A percentile compares a stretch with the other conserved stretches of the same genome.
phyloP scores from a whole-genome alignment of 306 rosid species.

The Psophocarpus tetragonolobus region DNA sequence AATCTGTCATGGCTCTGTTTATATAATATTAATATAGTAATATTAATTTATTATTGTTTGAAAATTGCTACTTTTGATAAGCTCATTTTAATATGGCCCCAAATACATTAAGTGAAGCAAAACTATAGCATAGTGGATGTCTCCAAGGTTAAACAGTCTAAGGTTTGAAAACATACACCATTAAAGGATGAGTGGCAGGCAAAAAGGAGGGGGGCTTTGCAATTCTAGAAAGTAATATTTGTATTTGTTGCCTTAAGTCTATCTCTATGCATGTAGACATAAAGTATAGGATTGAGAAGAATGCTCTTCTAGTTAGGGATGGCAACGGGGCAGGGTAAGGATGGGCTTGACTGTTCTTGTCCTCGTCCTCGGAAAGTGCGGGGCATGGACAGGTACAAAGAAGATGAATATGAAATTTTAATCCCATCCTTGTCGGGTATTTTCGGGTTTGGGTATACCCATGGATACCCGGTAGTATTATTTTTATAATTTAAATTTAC shows the following conservation, averaged over 20 bases:
- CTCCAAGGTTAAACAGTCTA: not conserved
- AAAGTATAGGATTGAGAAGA: not conserved
- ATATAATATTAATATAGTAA: not conserved
- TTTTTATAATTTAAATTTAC: no score
- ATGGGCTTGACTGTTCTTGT: no score
- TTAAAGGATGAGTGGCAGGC: not conserved
- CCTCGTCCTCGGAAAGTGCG: no score
- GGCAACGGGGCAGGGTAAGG: no score
- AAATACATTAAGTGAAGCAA: slow-evolving; percentile 8
- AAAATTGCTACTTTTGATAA: slow-evolving; percentile 16
- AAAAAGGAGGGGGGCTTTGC: not conserved
- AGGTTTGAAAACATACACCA: slow-evolving; percentile 2
- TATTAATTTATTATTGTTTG: not conserved
- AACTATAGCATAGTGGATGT: slow-evolving; percentile 1
- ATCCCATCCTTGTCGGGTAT: no score
- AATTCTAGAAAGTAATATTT: not conserved
- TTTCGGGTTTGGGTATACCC: no score
- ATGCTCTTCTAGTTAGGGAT: no score
- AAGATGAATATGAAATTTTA: no score
- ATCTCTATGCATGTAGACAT: not conserved
- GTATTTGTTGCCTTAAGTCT: no score
- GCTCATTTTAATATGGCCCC: not conserved
- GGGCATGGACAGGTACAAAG: no score
- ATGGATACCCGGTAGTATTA: no score
- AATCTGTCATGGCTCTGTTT: not conserved